A percentile compares a stretch with the other conserved stretches of the same genome.
Evolutionary conservation across 2,329 filamentous ascomycete species (phyloP).

Genomic region (Hymenoscyphus scutula): DNA sequence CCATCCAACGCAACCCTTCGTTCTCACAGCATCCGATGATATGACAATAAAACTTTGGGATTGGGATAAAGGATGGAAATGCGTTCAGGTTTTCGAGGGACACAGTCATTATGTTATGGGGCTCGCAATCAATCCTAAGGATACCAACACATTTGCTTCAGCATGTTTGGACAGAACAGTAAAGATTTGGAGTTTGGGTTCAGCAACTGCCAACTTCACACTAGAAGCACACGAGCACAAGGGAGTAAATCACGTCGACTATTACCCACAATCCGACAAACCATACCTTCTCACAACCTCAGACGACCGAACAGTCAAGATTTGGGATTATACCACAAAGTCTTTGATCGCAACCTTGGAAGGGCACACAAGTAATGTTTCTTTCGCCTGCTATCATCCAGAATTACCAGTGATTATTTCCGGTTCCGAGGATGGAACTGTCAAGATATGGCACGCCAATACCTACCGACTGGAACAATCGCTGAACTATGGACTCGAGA

Average conservation of each 20-base stretch:
- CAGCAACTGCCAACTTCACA: conserved; percentile 91
- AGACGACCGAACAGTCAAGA: conserved; percentile 93
- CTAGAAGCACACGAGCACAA: conserved; percentile 96
- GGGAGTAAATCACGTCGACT: conserved; percentile 97
- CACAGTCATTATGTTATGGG: conserved; percentile 98
- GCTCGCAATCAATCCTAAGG: conserved; percentile 94
- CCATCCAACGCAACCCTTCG: conserved; percentile 92
- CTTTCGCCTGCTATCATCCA: conserved; percentile 96
- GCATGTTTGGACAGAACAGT: conserved; percentile 95
- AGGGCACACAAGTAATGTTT: conserved; percentile 96
- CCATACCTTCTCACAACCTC: conserved; percentile 93
- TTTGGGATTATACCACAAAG: conserved; percentile 99
- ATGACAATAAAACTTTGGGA: conserved; percentile 99
- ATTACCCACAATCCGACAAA: conserved; percentile 71
- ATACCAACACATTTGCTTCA: conserved; percentile 88
- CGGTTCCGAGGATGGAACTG: conserved; percentile 93
- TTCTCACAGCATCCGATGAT: conserved; percentile 94
- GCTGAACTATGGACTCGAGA: conserved; percentile 90
- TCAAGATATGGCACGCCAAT: conserved; percentile 98
- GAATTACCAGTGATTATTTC: conserved; percentile 97
- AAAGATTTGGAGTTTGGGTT: conserved; percentile 96
- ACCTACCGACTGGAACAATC: conserved; percentile 96
- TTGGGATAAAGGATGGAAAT: conserved; percentile 97
- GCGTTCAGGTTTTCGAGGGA: conserved; percentile 93
- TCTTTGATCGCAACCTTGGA: conserved; percentile 94